phyloP scores from a whole-genome alignment of 2,329 filamentous ascomycete species.

The Stemphylium lycopersici region DNA sequence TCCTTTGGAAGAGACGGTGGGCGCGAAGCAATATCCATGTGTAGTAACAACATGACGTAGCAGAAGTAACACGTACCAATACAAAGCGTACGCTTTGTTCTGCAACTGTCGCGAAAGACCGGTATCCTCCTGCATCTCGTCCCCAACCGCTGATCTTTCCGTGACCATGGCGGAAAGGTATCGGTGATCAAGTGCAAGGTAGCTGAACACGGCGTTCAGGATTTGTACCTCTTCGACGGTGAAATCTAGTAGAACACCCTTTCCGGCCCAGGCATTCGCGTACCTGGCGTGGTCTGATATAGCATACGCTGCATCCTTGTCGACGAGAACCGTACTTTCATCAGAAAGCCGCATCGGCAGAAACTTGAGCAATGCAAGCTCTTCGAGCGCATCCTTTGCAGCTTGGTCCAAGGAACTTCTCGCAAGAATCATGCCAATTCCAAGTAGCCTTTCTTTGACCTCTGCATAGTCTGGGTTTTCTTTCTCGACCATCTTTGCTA shows the following conservation, averaged over 20 bases:
- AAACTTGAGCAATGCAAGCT: constrained; percentile 19
- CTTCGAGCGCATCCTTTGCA: constrained; percentile 9
- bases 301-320: constrained; percentile 17
- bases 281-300: constrained; percentile 26
- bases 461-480: constrained; percentile 8
- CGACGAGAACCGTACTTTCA: constrained; percentile 9
- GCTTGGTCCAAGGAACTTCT: constrained; percentile 3
- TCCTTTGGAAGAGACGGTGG: too few species aligned
- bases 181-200: constrained; percentile 11
- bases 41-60: too few species aligned
- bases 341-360: constrained; percentile 13
- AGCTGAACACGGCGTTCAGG: constrained; percentile 19
- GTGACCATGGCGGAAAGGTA: constrained; percentile 24
- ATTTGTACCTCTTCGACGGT: constrained; percentile 18
- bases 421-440: constrained; percentile 22
- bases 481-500: constrained; percentile 15
- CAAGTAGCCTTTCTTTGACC: constrained; percentile 15
- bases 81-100: constrained; percentile 26
- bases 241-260: constrained; percentile 23
- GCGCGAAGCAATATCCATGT: too few species aligned
- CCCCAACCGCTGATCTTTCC: constrained; percentile 18
- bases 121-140: constrained; percentile 5
- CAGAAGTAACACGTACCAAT: constrained; percentile 23
- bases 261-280: constrained; percentile 9
- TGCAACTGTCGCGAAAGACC: constrained; percentile 9